Base-by-base conservation (phyloP, 495 filamentous ascomycete species). In the Evernia prunastri region DNA sequence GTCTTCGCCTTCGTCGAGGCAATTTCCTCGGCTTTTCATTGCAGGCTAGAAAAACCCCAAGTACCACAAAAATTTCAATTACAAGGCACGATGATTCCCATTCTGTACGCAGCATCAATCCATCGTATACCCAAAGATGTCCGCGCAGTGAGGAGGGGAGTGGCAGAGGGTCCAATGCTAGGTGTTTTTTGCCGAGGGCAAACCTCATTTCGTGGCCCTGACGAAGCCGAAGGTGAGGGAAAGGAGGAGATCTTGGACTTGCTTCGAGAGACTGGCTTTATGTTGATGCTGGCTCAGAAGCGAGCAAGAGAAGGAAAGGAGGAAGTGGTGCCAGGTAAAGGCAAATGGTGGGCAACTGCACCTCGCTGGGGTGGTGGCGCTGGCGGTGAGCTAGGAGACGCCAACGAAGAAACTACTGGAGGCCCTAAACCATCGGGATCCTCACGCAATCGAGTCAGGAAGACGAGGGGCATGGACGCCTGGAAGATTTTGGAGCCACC, bases 251-350 rank as follows among this genome's bases (percentile, higher is more conserved):
- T 79, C 11, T 79, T 91, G 36, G 89, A 94, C 70, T 73, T 91
- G 20, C 82, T 87, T 25, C 81, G 88, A 20, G 92, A 96, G 69
- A 75, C 93, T 3, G 82, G 89, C 15, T 84, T 83, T 15, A 83
- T 90, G 67, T 79, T 96, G 11, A 78, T 91, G 43, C 81, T 90
- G 12, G 92, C 90, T 0, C 91, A 96, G 75, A 89, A 95, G 71
- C 84, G 92, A 36, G 83, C 86, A 17, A 82, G 91, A 37, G 83
- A 94, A 71, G 87, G 87, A 9, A 80, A 77, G 58, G 64, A 69
- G 10, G 89, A 95, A 71, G 78, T 81, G 63, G 79, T 77, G 31
- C 81, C 89, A 10, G 90, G 90, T 4, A 86, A 91, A 61, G 87
- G 84, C 5, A 81, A 86, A 65, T 96, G 92, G 91, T 96, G 90